Conservation (phyloP, 2,329 filamentous ascomycete species). For the Chaetomiaceae sp. region DNA sequence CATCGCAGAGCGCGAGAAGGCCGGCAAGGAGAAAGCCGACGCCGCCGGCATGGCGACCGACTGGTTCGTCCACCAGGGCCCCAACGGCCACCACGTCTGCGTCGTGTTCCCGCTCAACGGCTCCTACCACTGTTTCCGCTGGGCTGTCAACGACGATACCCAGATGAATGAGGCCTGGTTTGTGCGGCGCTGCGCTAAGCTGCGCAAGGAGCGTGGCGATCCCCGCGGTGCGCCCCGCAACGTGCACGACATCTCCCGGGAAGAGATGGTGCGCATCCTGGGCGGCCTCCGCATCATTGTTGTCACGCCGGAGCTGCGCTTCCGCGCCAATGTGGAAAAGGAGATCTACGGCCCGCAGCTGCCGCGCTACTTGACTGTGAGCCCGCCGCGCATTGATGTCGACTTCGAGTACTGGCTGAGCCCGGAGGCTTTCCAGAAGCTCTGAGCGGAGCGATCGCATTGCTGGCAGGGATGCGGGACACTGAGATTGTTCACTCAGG, state of each 20-base stretch:
- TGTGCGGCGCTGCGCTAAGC: neutral
- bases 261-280: constrained; percentile 2
- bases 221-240: neutral
- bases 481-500: no score
- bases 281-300: neutral
- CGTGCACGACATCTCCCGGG: neutral
- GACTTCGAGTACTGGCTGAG: neutral
- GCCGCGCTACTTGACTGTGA: neutral
- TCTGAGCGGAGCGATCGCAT: neutral
- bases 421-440: neutral
- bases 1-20: no score
- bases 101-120: neutral
- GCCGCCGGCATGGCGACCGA: neutral
- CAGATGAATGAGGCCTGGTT: neutral
- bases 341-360: neutral
- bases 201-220: neutral
- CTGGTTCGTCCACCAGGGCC: neutral
- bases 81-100: neutral
- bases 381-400: neutral
- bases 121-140: neutral
- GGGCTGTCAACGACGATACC: neutral
- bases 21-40: neutral
- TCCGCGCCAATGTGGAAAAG: neutral
- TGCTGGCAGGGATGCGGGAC: no score
- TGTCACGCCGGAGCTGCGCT: neutral